Percentiles rank a stretch among this genome's conserved stretches.
Evolutionary conservation across 257 asterid species (phyloP).

Genomic region (Plantago elongata): DNA sequence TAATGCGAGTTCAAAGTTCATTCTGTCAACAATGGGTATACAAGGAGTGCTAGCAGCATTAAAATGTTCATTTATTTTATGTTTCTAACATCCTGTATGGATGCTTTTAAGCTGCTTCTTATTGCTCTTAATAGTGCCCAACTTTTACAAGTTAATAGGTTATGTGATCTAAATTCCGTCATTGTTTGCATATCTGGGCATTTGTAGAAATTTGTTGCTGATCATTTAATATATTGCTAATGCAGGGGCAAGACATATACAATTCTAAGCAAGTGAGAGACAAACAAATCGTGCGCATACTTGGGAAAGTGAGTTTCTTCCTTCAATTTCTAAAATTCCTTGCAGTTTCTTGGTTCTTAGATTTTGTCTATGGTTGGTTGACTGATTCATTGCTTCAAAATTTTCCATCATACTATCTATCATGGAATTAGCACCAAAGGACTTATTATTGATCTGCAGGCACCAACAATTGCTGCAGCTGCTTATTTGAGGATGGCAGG

Average conservation of each 20-base stretch:
- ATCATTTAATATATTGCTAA: constrained; percentile 13
- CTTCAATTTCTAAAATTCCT: neutral
- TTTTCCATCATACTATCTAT: constrained; percentile 2
- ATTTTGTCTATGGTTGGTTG: constrained; percentile 7
- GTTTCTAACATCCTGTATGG: neutral
- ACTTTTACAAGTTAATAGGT: neutral
- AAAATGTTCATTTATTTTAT: neutral
- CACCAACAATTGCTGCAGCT: constrained; percentile 98
- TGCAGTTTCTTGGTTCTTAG: constrained; percentile 2
- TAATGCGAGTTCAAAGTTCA: neutral
- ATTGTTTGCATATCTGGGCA: constrained; percentile 7
- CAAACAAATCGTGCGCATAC: constrained; percentile 90
- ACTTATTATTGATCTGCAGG: constrained; percentile 46
- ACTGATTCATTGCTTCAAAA: neutral
- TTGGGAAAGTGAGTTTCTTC: constrained; percentile 63
- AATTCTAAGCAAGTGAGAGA: constrained; percentile 88
- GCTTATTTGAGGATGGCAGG: constrained; percentile 99
- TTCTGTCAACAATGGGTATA: neutral
- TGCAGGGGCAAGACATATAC: constrained; percentile 82
- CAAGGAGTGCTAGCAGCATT: constrained; percentile 5
- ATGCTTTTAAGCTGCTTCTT: constrained; percentile 14
- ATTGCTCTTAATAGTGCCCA: neutral
- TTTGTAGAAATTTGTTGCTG: constrained; percentile 5
- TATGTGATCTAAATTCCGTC: neutral
- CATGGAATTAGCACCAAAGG: constrained; percentile 11